phyloP scores from a whole-genome alignment of 2,329 filamentous ascomycete genomes.

The Ustulina deusta region DNA sequence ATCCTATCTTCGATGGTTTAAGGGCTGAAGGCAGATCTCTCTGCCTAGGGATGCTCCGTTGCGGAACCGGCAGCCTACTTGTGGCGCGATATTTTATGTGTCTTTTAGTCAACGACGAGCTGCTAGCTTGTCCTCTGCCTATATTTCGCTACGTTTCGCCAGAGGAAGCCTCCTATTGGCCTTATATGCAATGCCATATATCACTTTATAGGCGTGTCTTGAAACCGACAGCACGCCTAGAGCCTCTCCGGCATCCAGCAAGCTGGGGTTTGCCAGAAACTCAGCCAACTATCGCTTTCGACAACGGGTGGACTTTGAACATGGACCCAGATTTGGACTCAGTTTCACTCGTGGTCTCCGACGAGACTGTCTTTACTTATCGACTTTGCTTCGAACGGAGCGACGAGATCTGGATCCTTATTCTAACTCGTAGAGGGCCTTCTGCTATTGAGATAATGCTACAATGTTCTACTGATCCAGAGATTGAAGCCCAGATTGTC shows the following conservation, averaged over 20 bases:
- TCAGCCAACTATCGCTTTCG: neutral
- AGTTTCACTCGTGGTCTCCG: neutral
- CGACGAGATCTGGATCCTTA: neutral
- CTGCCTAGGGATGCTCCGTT: slow-evolving; percentile 22
- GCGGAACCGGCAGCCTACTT: slow-evolving; percentile 2
- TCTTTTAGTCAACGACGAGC: neutral
- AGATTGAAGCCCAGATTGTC: neutral
- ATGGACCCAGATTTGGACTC: neutral
- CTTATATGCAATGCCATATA: slow-evolving; percentile 27
- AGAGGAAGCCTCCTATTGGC: slow-evolving; percentile 1
- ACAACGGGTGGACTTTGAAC: slow-evolving; percentile 22
- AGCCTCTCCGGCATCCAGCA: slow-evolving; percentile 1
- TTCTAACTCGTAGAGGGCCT: neutral
- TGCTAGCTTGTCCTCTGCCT: slow-evolving; percentile 7
- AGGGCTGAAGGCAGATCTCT: slow-evolving; percentile 1
- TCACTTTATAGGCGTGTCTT: neutral
- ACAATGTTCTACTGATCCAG: neutral
- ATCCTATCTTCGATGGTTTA: neutral
- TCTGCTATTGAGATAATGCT: neutral
- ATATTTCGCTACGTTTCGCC: slow-evolving; percentile 11
- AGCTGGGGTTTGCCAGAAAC: neutral
- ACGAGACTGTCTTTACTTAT: slow-evolving; percentile 2
- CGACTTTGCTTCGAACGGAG: neutral
- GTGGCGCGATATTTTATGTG: slow-evolving; percentile 29
- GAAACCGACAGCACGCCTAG: neutral